Evolutionary conservation across 257 asterid genomes (phyloP).

Genomic region (Solanum bulbocastanum): DNA sequence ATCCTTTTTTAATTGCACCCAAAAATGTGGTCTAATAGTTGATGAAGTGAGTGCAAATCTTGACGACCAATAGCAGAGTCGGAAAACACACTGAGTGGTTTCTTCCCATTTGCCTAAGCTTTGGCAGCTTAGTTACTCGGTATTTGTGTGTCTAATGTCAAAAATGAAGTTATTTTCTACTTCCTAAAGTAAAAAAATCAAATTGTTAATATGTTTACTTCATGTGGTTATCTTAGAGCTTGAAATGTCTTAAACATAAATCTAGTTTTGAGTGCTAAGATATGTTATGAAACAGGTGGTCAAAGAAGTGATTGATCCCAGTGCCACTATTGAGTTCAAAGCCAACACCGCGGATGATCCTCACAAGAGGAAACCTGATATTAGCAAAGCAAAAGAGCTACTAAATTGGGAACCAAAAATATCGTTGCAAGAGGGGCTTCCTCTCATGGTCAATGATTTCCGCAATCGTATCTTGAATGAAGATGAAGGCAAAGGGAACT

Average conservation of each 20-base stretch:
- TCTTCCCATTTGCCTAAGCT: neutral
- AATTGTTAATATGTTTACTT: neutral
- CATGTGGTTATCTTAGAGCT: neutral
- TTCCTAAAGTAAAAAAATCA: neutral
- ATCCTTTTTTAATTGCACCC: neutral
- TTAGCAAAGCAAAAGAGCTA: conserved; percentile 79
- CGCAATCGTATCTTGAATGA: conserved; percentile 91
- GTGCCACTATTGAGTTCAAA: conserved; percentile 71
- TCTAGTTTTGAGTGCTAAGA: neutral
- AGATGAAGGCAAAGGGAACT: conserved; percentile 86
- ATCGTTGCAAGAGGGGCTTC: conserved; percentile 72
- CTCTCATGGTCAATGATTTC: conserved; percentile 84
- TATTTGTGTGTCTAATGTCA: neutral
- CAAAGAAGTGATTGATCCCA: conserved; percentile 83
- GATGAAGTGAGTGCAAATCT: neutral
- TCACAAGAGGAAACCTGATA: conserved; percentile 96
- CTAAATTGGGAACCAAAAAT: conserved; percentile 96
- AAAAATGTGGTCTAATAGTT: neutral
- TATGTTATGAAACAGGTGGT: conserved; percentile 49
- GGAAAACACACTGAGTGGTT: neutral
- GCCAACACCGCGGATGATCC: conserved; percentile 97
- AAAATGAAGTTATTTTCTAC: neutral
- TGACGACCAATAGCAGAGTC: neutral
- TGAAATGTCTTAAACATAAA: neutral
- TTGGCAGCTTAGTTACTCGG: neutral